Base-by-base conservation (phyloP, 1,284 basidiomycete genomes). In the Phlebopus sp. region DNA sequence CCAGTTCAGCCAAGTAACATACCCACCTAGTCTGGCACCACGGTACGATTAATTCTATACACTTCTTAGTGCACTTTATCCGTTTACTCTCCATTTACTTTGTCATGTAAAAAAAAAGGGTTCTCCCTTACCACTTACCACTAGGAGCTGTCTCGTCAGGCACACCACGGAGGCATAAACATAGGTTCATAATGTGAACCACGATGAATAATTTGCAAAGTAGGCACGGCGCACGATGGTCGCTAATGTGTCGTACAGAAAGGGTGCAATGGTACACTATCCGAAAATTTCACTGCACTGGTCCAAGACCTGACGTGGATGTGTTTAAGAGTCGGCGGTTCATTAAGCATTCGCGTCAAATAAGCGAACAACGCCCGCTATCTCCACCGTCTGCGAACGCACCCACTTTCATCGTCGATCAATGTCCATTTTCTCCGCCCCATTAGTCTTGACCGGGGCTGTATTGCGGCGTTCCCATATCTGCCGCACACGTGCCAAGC, bases 401-500 rank as follows among this genome's bases (percentile, higher is more conserved):
- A 25, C 21, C 15, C 39, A 17, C 40, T 34, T 42, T 50, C 44
- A 64, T 51, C 37, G 56, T 47, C 59, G 62, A 64, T 72, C 67
- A 43, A 65, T 56, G 36, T 61, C 60, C 63, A 63, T 64, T 50
- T 54, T 53, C 37, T 34, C 43, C 23, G 35, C 39, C 40, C 61
- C 55, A 37, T 62, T 60, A 40, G 56, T 50, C 42, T 44, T 45
- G 42, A 29, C 42, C 57, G 47, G 27, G 21, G 43, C 52, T 40
- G 51, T 39, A 44, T 61, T 62, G 56, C 79, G 69, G 56, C 82
- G 76, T 67, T 88, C 85, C 85, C 85, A 88, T 52, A 88, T 84
- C 86, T 88, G 58, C 29, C 46, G 31, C 29, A 44, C 18, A 47
- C 11, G 42, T 31, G 50, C 58, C 49, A 44, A 59, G 37, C 38